Percentiles rank a stretch among this genome's conserved stretches.
These are phyloP conservation scores for Urochloa ruziziensis DNA, from an alignment of 176 grass and related monocot species.

Conservation along the genomic window DNA sequence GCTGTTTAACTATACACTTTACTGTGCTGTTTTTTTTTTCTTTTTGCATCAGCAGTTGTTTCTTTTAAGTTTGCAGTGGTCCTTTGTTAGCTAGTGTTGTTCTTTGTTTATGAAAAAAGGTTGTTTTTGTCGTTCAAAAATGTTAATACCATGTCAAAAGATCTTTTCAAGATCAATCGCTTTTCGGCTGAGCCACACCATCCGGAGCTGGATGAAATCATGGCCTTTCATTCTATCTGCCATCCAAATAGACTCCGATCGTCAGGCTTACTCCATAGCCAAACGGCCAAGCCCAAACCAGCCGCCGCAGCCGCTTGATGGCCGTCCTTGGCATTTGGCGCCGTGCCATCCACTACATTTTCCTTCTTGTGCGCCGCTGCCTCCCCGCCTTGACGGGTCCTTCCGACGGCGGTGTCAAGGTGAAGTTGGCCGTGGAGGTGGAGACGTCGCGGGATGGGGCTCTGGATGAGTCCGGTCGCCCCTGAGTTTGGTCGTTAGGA, in stretches of 20 bases:
- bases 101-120: too few species aligned
- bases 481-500: too few species aligned
- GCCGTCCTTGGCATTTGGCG: too few species aligned
- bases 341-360: too few species aligned
- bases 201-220: not conserved
- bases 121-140: too few species aligned
- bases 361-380: not conserved
- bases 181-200: not conserved
- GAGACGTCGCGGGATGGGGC: not conserved
- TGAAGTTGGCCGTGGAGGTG: not conserved
- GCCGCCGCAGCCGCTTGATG: not conserved
- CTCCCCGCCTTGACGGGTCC: not conserved
- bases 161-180: too few species aligned
- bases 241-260: not conserved
- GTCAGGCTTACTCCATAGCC: not conserved
- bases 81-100: too few species aligned
- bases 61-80: too few species aligned
- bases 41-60: too few species aligned
- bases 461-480: not conserved
- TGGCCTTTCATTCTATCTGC: not conserved
- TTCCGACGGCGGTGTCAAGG: not conserved
- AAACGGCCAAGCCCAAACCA: not conserved
- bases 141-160: too few species aligned
- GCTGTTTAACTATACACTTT: not conserved
- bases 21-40: not conserved